phyloP scores from a whole-genome alignment of 2,329 filamentous ascomycete genomes.

The Trichocomaceae sp. region DNA sequence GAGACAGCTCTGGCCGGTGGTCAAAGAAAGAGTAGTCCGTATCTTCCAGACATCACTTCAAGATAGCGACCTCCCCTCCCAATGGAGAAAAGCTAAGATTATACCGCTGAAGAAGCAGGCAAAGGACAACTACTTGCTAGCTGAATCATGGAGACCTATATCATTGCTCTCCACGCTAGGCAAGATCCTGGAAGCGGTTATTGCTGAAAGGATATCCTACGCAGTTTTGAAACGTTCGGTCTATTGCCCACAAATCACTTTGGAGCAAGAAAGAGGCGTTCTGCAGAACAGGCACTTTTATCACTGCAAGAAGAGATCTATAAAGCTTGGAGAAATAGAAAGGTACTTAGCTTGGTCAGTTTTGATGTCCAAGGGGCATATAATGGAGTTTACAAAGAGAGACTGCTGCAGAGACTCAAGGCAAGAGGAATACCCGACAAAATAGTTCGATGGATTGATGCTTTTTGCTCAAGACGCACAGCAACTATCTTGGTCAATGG shows the following conservation, averaged over 20 bases:
- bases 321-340: conserved; percentile 12
- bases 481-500: conserved; percentile 15
- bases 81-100: conserved; percentile 18
- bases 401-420: conserved; percentile 8
- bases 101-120: conserved; percentile 21
- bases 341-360: conserved; percentile 16
- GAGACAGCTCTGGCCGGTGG: conserved; percentile 2
- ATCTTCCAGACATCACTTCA: conserved; percentile 16
- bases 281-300: conserved; percentile 21
- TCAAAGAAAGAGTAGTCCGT: conserved; percentile 3
- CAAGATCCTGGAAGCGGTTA: conserved; percentile 17
- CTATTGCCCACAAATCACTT: conserved; percentile 21
- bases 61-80: conserved; percentile 17
- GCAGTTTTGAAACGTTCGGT: conserved; percentile 16
- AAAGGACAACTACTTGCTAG: conserved; percentile 21
- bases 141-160: conserved; percentile 22
- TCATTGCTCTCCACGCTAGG: conserved; percentile 21
- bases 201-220: conserved; percentile 16
- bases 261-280: conserved; percentile 15
- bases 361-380: conserved; percentile 19
- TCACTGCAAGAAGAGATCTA: conserved; percentile 17
- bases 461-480: conserved; percentile 16
- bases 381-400: conserved; percentile 16
- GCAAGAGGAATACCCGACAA: conserved; percentile 3
- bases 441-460: conserved; percentile 13